Conservation (phyloP, 2,329 filamentous ascomycete species). For the Samsoniella hepiali region DNA sequence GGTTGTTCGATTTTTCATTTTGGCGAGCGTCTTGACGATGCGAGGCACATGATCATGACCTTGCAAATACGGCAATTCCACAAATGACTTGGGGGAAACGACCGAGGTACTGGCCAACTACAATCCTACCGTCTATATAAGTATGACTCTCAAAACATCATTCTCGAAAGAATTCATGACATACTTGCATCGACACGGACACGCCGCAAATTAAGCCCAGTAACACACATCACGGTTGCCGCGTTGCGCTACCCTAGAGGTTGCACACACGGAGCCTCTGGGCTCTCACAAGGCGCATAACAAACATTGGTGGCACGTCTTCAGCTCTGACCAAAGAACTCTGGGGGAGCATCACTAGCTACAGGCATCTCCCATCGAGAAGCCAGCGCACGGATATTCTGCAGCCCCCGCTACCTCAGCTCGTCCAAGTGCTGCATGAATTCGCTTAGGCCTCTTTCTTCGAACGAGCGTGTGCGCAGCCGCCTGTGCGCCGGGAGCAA, state of each 20-base stretch:
- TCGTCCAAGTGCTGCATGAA: neutral
- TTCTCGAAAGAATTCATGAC: neutral
- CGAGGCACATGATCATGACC: too few relatives aligned
- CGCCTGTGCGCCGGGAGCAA: neutral
- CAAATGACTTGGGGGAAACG: too few relatives aligned
- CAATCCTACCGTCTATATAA: too few relatives aligned
- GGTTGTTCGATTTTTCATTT: too few relatives aligned
- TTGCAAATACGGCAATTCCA: too few relatives aligned
- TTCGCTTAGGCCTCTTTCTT: neutral
- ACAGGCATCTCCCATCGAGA: neutral
- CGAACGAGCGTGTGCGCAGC: neutral
- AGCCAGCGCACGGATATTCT: neutral
- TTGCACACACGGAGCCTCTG: neutral
- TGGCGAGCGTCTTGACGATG: too few relatives aligned
- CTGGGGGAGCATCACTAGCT: too few relatives aligned
- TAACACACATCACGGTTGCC: neutral
- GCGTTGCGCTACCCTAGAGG: neutral
- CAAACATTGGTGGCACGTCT: too few relatives aligned
- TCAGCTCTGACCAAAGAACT: too few relatives aligned
- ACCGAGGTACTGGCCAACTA: too few relatives aligned
- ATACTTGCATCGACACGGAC: neutral
- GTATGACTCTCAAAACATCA: too few relatives aligned
- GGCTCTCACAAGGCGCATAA: too few relatives aligned
- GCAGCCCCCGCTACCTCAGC: neutral
- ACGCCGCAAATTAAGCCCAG: neutral